Base-by-base conservation (phyloP, 805 yeast genomes). In the Tetrapisispora namnaoensis region DNA sequence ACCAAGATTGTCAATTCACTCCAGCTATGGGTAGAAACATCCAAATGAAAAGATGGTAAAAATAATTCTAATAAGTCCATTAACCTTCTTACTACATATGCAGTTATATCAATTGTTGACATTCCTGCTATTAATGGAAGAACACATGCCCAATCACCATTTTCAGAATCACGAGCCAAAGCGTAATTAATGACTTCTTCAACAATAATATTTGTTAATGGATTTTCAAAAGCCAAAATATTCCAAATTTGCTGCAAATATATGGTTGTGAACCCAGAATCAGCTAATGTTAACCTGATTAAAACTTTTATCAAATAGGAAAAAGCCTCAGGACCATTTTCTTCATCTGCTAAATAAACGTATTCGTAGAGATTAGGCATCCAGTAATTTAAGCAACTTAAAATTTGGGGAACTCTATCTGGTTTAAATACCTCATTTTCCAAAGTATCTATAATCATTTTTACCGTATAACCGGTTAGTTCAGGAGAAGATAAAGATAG, bases 111-210 rank as follows among this genome's bases (percentile, higher is more conserved):
- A n/a, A 82, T 70, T 1, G 91, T 80, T 3, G 95, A 89, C 21
- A 78, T 70, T 14, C 78, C 64, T 0, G 83, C 75, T 53, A 87
- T 69, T n/a, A 83, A 72, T 0, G 83, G 73, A 2, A 83, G 73
- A 6, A 81, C 74, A 43, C 75, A 77, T 18, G 74, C 73, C 87
- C 87, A 85, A 44, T 75, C 80, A 37, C 78, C 75, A 4, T 82
- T 84, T 55, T 83, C 87, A n/a, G 87, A 81, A 54, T 83, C 84
- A 58, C 82, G 78, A 54, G 85, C 93, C 54, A 86, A 75, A 1
- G 89, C 83, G 53, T 81, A 82, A 2, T 81, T 77, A 6, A 86
- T 77, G 21, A 85, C 77, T 57, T 86, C 96, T 53, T 85, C 89
- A 11, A 87, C 74, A 22, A 86, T 69, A 3, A 78, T 64, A 1